Evolutionary conservation across 2,329 filamentous ascomycete genomes (phyloP), one percentile per base, ranked within the genome.

Genomic region (Phialemoniopsis sp.): DNA sequence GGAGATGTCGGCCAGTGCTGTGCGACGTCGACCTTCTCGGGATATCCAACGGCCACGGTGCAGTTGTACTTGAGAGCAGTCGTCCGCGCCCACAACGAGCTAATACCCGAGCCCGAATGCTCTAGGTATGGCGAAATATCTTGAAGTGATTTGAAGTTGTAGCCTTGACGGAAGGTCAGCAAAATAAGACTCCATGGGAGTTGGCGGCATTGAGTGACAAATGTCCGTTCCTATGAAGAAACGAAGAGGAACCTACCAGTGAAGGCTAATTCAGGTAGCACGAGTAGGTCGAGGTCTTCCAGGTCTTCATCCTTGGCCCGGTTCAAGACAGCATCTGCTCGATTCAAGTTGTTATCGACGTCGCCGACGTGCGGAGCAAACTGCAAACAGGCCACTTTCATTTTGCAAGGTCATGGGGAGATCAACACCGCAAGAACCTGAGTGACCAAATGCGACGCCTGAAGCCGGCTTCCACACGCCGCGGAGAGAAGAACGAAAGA

Each of bases 251-350:
- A n/a, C 62, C 53, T 58, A 84, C 81, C 81, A 45, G 78, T 72
- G 54, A 89, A 87, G 3, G 85, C 82, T 58, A 89, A 63, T 55
- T 89, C 85, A 0, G 85, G 85, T 0, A 89, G 59, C 0, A 89
- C 75, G 0, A 89, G 64, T 21, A 88, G 69, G 53, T 87, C 82
- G 2, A 88, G 31, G 14, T 72, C 62, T 53, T 86, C 82, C 2
- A 88, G 26, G 13, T 73, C 63, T 3, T 72, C 60, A 0, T 68
- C 60, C 12, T 70, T 62, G 0, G 75, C 71, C 18, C 54, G 63
- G 6, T 60, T 66, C 10, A 89, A 59, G 3, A 88, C 67, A 0
- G 67, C 58, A 44, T 87, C 78, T 43, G 84, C 84, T 19, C 71
- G 71, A 40, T 71, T 73, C 35, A 88, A 66, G 46, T 89, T 89